Evolutionary conservation across 495 filamentous ascomycete species (phyloP), one percentile per base, ranked within the genome.

Genomic region (Halenospora varia): DNA sequence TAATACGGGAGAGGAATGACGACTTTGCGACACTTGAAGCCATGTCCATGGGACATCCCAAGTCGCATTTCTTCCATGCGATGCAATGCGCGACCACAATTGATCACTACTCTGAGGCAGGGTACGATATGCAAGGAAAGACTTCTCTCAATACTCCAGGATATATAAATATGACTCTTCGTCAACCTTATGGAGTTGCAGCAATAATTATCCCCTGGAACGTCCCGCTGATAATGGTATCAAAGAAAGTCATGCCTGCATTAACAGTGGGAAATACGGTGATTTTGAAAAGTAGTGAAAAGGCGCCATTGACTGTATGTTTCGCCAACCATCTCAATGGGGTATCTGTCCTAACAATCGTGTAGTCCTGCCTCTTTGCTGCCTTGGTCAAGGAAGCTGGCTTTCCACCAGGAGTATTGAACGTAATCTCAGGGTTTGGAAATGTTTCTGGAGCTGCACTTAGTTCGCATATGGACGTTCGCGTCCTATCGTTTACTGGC

Each of bases 401-500:
- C 55, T 96, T 97, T 86, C 93, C 93, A 19, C 82, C 91, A 50
- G 93, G 93, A 70, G 93, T 97, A 40, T 77, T 97, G 67, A 97
- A 97, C 81, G 77, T 95, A 71, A 81, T 97, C 77, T 95, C 90
- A 26, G 93, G 93, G 50, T 85, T 92, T 71, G 93, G 93, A 60
- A 89, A 83, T 71, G 71, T 82, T 50, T 92, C 92, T 53, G 93
- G 93, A 69, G 89, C 92, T 35, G 91, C 92, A 63, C 83, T 98
- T 71, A 82, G 92, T 49, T 79, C 82, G 48, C 93, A 98, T 80
- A 97, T 97, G 92, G 88, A 93, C 71, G 77, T 98, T 57, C 92
- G 97, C 81, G 96, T 96, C 82, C 77, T 97, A 56, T 92, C 94
- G 69, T 97, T 97, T 81, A 97, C 93, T 57, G 93, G 93, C 58